Evolutionary conservation across 352 stramenopile species (phyloP).

Genomic region (Phytophthora melonis): DNA sequence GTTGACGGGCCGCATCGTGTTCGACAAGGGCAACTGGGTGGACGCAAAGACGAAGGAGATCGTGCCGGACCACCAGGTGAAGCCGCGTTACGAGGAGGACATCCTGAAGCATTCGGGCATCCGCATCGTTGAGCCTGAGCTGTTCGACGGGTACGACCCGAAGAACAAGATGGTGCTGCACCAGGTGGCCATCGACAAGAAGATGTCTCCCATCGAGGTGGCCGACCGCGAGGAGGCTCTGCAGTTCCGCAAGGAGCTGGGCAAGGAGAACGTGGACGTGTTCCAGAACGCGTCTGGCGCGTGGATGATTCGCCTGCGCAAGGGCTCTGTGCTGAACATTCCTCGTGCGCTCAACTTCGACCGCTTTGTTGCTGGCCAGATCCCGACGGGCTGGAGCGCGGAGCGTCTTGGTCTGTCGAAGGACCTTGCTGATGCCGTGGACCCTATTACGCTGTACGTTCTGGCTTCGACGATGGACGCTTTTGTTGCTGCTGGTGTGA

Average conservation of each 20-base stretch:
- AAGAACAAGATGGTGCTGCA: conserved; percentile 90
- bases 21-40: conserved; percentile 86
- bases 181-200: conserved; percentile 90
- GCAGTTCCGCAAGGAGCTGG: conserved; percentile 81
- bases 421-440: conserved; percentile 82
- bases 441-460: conserved; percentile 83
- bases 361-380: conserved; percentile 89
- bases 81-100: conserved; percentile 83
- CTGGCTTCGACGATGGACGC: conserved; percentile 84
- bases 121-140: conserved; percentile 85
- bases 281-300: too few relatives aligned
- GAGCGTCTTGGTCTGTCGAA: conserved; percentile 84
- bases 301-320: too few relatives aligned
- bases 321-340: conserved; percentile 69
- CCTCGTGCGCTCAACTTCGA: conserved; percentile 83
- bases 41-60: conserved; percentile 85
- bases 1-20: conserved; percentile 85
- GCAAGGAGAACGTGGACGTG: conserved; percentile 81
- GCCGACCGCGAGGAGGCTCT: conserved; percentile 85
- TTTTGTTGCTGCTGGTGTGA: conserved; percentile 47
- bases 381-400: conserved; percentile 89
- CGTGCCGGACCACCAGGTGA: conserved; percentile 80
- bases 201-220: conserved; percentile 90
- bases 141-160: conserved; percentile 91
- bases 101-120: conserved; percentile 85